Conservation (phyloP, 768 basidiomycete species). For the Hygrophoropsis aurantiaca region DNA sequence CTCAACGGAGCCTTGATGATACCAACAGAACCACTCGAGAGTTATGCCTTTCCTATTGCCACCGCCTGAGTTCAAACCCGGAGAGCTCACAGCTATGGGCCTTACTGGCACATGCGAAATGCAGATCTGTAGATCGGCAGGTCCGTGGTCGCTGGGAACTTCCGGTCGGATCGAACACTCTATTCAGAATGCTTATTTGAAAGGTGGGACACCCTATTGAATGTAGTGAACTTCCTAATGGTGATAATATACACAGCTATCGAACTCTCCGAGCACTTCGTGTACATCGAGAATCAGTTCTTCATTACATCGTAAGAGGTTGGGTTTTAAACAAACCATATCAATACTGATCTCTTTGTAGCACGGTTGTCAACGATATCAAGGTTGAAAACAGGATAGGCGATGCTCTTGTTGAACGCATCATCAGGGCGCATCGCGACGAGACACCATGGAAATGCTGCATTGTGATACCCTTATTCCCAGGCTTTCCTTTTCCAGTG, state of each 20-base stretch:
- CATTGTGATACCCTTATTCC: constrained; percentile 87
- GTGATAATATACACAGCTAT: constrained; percentile 55
- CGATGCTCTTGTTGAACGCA: constrained; percentile 88
- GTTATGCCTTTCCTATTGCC: constrained; percentile 93
- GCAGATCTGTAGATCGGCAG: constrained; percentile 93
- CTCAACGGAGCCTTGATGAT: neutral
- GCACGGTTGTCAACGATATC: constrained; percentile 82
- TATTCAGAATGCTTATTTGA: constrained; percentile 91
- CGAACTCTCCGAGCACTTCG: constrained; percentile 92
- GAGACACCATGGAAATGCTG: constrained; percentile 87
- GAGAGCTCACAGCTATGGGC: constrained; percentile 75
- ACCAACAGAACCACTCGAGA: constrained; percentile 79
- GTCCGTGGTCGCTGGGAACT: constrained; percentile 96
- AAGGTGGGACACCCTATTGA: constrained; percentile 49
- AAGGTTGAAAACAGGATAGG: constrained; percentile 92
- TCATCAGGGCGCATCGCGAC: constrained; percentile 83
- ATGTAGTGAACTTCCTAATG: neutral
- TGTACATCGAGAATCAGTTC: constrained; percentile 97
- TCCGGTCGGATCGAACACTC: constrained; percentile 82
- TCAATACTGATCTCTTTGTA: constrained; percentile 24
- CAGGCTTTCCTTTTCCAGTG: constrained; percentile 91
- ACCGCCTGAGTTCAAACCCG: constrained; percentile 85
- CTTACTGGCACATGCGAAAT: constrained; percentile 96
- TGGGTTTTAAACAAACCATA: neutral
- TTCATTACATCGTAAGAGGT: constrained; percentile 80